phyloP scores from a whole-genome alignment of 345 rosid genomes.

The Cardamine resedifolia region DNA sequence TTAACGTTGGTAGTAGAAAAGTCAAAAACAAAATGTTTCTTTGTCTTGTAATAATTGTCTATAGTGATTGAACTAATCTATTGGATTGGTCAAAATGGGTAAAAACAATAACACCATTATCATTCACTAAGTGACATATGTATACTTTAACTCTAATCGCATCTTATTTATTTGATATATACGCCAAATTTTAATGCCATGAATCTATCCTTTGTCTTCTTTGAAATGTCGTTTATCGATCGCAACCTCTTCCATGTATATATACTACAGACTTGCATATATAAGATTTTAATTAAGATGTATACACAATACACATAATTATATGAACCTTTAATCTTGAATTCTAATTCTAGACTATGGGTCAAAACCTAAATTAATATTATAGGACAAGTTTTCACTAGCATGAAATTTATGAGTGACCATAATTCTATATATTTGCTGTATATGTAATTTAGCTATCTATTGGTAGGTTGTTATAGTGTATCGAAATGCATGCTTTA shows the following conservation, averaged over 20 bases:
- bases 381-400: neutral
- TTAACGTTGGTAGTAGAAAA: slow-evolving; percentile 15
- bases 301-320: neutral
- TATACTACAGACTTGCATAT: neutral
- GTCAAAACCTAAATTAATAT: slow-evolving; percentile 7
- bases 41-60: slow-evolving; percentile 37
- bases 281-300: neutral
- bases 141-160: slow-evolving; percentile 40
- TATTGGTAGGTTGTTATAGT: neutral
- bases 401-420: neutral
- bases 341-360: slow-evolving; percentile 6
- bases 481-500: neutral
- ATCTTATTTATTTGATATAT: slow-evolving; percentile 22
- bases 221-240: slow-evolving; percentile 40
- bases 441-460: neutral
- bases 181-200: slow-evolving; percentile 16
- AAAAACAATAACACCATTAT: slow-evolving; percentile 34
- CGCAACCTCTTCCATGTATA: slow-evolving; percentile 11
- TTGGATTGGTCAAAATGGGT: slow-evolving; percentile 29
- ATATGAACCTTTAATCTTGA: slow-evolving; percentile 2
- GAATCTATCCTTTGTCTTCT: slow-evolving; percentile 41
- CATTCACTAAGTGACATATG: slow-evolving; percentile 48
- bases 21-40: neutral
- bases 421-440: neutral
- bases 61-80: slow-evolving; percentile 30